Base-by-base conservation (phyloP, 1,284 basidiomycete genomes). In the Cerrena zonata region DNA sequence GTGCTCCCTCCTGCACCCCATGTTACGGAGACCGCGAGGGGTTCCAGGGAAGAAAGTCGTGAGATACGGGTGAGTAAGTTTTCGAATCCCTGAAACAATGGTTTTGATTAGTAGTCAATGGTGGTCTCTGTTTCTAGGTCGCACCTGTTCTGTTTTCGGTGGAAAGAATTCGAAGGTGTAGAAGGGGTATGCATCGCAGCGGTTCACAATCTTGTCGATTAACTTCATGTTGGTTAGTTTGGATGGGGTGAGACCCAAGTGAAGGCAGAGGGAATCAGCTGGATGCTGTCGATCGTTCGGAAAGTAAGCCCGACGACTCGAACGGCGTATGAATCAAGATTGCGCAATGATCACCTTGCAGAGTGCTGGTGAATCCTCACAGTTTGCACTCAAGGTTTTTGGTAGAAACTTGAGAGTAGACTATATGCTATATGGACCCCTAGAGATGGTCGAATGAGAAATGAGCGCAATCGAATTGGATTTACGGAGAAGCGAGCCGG, bases 1-100 rank as follows among this genome's bases (percentile, higher is more conserved):
- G 96, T 99, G 5, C 86, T 84, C 0, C 96, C 94, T n/a, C 94
- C 93, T 0, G 94, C 93, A 45, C 94, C 94, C 94, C 94, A 97
- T 60, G 94, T 97, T 34, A 97, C 79, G 60, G 87, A 92, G 58
- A 94, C 78, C 26, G 87, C 90, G 11, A 92, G 70, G 11, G 92
- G 92, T 18, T 82, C 73, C 25, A 91, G 71, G 3, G 73, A 64
- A 27, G 83, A 72, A 46, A 96, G 73, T 47, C 92, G 80, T 25
- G 81, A 79, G 57, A 91, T 89, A 55, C 94, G 84, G 55, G 86
- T 74, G 54, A 91, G 74, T 23, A 95, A 75, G 66, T 95, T 95
- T 61, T 89, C 84, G 62, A 89, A 90, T 54, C 90, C 94, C 82
- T 91, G 67, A 46, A 36, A n/a, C 27, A 5, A 24, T 22, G 21